phyloP scores from a whole-genome alignment of 352 stramenopile genomes.

The Globisporangium alternatum region DNA sequence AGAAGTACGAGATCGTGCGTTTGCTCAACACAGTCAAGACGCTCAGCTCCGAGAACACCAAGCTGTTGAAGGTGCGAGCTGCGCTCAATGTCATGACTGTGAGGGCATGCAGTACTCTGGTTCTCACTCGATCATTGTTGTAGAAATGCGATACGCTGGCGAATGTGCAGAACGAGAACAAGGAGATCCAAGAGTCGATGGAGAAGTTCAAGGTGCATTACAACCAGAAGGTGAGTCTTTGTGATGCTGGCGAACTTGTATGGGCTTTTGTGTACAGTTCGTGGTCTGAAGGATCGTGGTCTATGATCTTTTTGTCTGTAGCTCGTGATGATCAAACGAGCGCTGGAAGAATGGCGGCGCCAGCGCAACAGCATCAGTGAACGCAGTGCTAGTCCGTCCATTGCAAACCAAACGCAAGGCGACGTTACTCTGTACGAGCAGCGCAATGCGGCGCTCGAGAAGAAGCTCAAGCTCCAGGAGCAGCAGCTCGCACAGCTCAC shows the following conservation, averaged over 20 bases:
- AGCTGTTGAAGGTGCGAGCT: conserved; percentile 64
- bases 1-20: conserved; percentile 83
- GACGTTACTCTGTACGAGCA: background rate
- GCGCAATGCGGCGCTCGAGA: conserved; percentile 24
- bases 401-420: background rate
- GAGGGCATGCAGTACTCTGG: background rate
- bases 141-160: conserved; percentile 78
- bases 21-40: conserved; percentile 84
- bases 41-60: conserved; percentile 81
- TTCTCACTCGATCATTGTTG: background rate
- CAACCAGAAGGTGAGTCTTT: conserved; percentile 71
- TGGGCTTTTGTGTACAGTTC: too few relatives aligned
- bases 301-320: conserved; percentile 15
- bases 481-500: conserved; percentile 59
- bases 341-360: conserved; percentile 85
- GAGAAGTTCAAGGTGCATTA: conserved; percentile 85
- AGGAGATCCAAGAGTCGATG: conserved; percentile 77
- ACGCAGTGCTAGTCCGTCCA: background rate
- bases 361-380: conserved; percentile 36
- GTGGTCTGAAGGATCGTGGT: background rate
- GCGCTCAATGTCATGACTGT: background rate
- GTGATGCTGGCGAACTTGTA: background rate
- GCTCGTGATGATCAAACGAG: conserved; percentile 87
- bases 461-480: conserved; percentile 44
- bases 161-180: conserved; percentile 73